These are phyloP conservation scores for Melampsora americana DNA, from an alignment of 1,284 basidiomycete genomes.

Conservation along the genomic window DNA sequence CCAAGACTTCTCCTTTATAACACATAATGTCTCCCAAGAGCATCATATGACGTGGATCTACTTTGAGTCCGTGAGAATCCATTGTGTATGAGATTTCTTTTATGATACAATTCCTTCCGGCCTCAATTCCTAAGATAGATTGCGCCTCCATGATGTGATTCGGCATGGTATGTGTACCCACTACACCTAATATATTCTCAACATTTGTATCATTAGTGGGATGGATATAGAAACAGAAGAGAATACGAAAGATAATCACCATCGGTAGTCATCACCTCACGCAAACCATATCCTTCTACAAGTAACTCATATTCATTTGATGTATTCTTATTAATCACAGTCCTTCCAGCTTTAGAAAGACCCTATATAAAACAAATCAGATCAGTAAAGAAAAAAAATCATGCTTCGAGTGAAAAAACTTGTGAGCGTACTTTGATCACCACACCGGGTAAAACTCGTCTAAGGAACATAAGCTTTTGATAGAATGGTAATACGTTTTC, in stretches of 20 bases:
- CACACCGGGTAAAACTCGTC: slow-evolving; percentile 73
- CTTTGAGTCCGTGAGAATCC: slow-evolving; percentile 95
- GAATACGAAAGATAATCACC: slow-evolving; percentile 59
- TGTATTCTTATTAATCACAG: slow-evolving; percentile 74
- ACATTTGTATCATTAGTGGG: neutral
- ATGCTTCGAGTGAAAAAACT: neutral
- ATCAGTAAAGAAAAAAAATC: neutral
- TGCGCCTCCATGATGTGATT: slow-evolving; percentile 98
- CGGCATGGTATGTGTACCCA: slow-evolving; percentile 85
- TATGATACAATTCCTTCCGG: slow-evolving; percentile 88
- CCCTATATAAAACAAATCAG: slow-evolving; percentile 58
- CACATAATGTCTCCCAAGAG: slow-evolving; percentile 97
- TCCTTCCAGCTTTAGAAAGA: slow-evolving; percentile 75
- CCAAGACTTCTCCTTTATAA: slow-evolving; percentile 98
- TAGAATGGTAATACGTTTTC: slow-evolving; percentile 65
- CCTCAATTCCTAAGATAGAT: slow-evolving; percentile 93
- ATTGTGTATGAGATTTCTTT: slow-evolving; percentile 68
- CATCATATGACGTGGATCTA: slow-evolving; percentile 99
- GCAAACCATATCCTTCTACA: slow-evolving; percentile 95
- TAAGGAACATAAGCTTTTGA: slow-evolving; percentile 78
- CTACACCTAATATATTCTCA: slow-evolving; percentile 64
- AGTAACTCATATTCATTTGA: slow-evolving; percentile 67
- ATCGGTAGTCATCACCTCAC: slow-evolving; percentile 95
- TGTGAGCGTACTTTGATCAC: slow-evolving; percentile 66
- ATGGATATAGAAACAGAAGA: neutral